A percentile compares a stretch with the other conserved stretches of the same genome.
These are phyloP conservation scores for Phyllosticta paracitricarpa DNA, from an alignment of 2,329 filamentous ascomycete species.

Conservation along the genomic window DNA sequence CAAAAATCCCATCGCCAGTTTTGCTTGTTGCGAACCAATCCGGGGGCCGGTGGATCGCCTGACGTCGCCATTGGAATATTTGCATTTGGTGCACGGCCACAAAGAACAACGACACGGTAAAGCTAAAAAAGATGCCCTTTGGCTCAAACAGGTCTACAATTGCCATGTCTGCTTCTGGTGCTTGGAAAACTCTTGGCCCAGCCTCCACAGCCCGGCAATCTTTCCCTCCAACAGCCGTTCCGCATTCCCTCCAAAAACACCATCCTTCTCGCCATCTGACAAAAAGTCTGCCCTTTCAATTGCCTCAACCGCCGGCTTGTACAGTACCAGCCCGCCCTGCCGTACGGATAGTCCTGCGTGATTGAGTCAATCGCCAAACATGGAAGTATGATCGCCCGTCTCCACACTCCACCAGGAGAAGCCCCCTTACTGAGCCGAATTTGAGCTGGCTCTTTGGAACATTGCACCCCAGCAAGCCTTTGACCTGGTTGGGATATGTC, in stretches of 20 bases:
- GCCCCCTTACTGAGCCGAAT: slow-evolving; percentile 25
- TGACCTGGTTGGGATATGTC: slow-evolving; percentile 27
- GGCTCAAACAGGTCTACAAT: not conserved
- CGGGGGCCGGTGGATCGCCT: too few species aligned
- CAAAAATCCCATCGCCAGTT: not conserved
- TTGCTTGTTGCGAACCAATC: not conserved
- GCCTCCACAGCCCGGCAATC: not conserved
- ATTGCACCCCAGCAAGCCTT: slow-evolving; percentile 24
- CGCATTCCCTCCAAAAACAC: slow-evolving; percentile 21
- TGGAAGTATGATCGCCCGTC: not conserved
- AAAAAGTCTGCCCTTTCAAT: slow-evolving; percentile 19
- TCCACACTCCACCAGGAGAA: slow-evolving; percentile 3
- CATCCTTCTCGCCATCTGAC: slow-evolving; percentile 17
- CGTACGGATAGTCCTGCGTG: slow-evolving; percentile 25
- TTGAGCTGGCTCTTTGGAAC: slow-evolving; percentile 23
- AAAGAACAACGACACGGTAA: not conserved
- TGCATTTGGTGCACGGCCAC: not conserved
- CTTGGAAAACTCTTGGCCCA: not conserved
- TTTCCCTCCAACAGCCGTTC: slow-evolving; percentile 18
- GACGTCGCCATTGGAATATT: not conserved
- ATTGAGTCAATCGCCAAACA: not conserved
- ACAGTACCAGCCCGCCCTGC: slow-evolving; percentile 26
- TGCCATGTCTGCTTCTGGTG: not conserved
- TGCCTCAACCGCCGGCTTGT: slow-evolving; percentile 20
- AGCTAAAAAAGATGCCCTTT: not conserved